Percentiles rank a stretch among this genome's conserved stretches.
Conservation (phyloP, 139 green algal species). For the Pedinophyceae sp. region DNA sequence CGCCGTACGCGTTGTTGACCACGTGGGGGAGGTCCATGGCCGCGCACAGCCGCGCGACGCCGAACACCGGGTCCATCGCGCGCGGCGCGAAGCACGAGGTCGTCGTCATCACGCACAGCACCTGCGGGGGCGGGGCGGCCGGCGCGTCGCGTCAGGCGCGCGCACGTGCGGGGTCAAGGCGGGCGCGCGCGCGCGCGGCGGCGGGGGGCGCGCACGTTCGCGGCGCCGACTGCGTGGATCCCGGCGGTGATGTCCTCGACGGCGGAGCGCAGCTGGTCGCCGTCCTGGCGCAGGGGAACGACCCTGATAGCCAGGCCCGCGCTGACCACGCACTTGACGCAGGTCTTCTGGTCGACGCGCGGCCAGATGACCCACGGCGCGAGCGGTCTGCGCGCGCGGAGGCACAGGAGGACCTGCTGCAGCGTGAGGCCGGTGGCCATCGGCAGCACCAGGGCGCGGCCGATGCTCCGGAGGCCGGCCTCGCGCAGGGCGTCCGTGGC, state of each 20-base stretch:
- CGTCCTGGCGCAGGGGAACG: conserved; percentile 27
- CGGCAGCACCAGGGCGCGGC: conserved; percentile 45
- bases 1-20: conserved; percentile 96
- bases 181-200: no score
- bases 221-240: conserved; percentile 22
- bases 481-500: conserved; percentile 53
- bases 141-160: no score
- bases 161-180: no score
- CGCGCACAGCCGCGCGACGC: conserved; percentile 45
- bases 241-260: conserved; percentile 25
- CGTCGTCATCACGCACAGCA: conserved; percentile 67
- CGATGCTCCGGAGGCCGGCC: conserved; percentile 37
- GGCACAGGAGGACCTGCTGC: conserved; percentile 45
- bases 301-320: conserved; percentile 44
- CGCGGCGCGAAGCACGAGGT: conserved; percentile 90
- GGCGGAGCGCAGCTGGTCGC: conserved; percentile 73
- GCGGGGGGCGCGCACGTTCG: no score
- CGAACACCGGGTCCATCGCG: conserved; percentile 21
- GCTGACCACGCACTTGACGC: conserved; percentile 73
- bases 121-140: no score
- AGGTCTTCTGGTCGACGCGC: conserved; percentile 96
- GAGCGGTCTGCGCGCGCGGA: conserved; percentile 18
- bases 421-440: conserved; percentile 86
- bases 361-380: conserved; percentile 73
- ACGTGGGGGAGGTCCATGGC: conserved; percentile 55